These are phyloP conservation scores for Metarhizium album DNA, from an alignment of 2,329 filamentous ascomycete species.

Conservation along the genomic window DNA sequence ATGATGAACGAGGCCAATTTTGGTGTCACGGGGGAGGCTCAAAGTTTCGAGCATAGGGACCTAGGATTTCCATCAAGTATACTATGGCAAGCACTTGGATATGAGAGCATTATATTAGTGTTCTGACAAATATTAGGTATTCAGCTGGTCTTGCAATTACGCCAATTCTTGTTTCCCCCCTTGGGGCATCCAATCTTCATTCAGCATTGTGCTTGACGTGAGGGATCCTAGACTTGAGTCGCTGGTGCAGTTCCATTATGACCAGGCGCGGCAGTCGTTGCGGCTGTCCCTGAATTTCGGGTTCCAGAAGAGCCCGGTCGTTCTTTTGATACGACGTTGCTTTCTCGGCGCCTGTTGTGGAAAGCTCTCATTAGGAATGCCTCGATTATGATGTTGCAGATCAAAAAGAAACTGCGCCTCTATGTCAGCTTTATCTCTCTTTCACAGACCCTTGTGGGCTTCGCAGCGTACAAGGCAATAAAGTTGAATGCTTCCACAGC, in stretches of 20 bases:
- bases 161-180: too few relatives aligned
- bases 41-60: too few relatives aligned
- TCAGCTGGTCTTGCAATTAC: too few relatives aligned
- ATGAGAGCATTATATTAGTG: too few relatives aligned
- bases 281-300: background rate
- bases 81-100: too few relatives aligned
- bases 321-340: background rate
- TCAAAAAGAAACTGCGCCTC: constrained; percentile 10
- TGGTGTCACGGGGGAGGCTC: too few relatives aligned
- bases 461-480: constrained; percentile 13
- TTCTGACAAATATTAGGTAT: too few relatives aligned
- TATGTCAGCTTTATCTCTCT: background rate
- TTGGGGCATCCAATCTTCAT: too few relatives aligned
- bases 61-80: too few relatives aligned
- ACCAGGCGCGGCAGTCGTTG: background rate
- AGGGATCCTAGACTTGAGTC: background rate
- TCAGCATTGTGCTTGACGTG: too few relatives aligned
- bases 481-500: constrained; percentile 15
- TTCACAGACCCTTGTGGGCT: too few relatives aligned
- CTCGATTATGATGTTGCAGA: constrained; percentile 10
- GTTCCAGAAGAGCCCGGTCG: background rate
- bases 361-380: background rate
- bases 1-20: too few relatives aligned
- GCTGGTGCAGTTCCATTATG: background rate
- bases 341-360: background rate